Evolutionary conservation across 2,329 filamentous ascomycete genomes (phyloP).

Genomic region (Cercospora brassicicola): DNA sequence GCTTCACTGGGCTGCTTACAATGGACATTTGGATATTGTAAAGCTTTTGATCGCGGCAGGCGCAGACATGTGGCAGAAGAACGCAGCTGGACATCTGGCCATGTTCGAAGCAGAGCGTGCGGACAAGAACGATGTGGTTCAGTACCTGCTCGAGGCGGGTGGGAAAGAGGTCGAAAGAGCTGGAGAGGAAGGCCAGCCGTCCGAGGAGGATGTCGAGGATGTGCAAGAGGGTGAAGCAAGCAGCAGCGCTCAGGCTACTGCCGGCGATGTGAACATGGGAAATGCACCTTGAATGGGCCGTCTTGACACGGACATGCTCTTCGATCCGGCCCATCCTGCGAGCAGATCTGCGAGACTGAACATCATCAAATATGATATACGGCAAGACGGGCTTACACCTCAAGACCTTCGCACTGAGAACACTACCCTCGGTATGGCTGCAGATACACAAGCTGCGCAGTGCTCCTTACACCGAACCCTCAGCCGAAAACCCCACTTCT

Average conservation of each 20-base stretch:
- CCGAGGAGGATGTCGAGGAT: constrained; percentile 27
- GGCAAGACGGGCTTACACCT: neutral
- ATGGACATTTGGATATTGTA: constrained; percentile 79
- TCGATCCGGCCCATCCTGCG: neutral
- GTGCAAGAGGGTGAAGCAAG: constrained; percentile 23
- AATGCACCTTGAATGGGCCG: neutral
- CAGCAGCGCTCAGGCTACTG: constrained; percentile 18
- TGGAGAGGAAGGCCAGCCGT: constrained; percentile 24
- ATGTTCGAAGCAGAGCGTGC: constrained; percentile 54
- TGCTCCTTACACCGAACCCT: neutral
- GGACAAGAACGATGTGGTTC: constrained; percentile 51
- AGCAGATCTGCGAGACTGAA: neutral
- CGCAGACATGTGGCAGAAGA: constrained; percentile 74
- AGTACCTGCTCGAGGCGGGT: constrained; percentile 50
- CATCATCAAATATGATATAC: neutral
- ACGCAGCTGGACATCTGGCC: constrained; percentile 74
- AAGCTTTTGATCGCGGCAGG: constrained; percentile 74
- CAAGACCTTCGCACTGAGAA: neutral
- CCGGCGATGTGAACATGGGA: constrained; percentile 18
- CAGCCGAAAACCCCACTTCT: neutral
- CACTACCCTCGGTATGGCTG: neutral
- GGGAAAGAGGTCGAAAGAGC: constrained; percentile 40
- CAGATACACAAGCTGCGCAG: neutral
- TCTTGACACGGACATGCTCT: neutral
- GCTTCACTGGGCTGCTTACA: constrained; percentile 89